Base-by-base conservation (phyloP, 176 grass and related monocot species). In the Musa troglodytarum region DNA sequence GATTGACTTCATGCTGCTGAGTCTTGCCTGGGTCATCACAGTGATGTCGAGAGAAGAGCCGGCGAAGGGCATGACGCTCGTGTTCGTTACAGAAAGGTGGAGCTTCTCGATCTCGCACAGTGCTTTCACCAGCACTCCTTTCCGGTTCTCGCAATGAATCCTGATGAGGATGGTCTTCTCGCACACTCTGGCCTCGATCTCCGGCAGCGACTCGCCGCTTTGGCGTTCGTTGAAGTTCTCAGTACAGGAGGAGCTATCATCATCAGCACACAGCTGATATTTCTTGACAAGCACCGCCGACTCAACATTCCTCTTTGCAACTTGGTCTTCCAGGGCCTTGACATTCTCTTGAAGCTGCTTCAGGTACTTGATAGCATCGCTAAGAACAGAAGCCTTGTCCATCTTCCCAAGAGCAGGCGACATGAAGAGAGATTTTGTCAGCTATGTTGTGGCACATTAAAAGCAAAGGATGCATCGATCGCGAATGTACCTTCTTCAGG, bases 311-410 rank as follows among this genome's bases (percentile, higher is more conserved):
- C 84, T 82, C 78, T 89, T 84, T 62, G 72, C 55, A 12, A 84
- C 78, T 68, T 84, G 90, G 1, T 84, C 84, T 75, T 98, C 90
- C 11, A 98, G 82, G 54, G 73, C 69, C 65, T 76, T 81, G 55
- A 98, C 82, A 78, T 93, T 87, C 10, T 98, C 90, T 73, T 98
- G 90, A 72, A 98, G 90, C 69, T 88, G 78, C 69, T 89, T 93
- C 62, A 98, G 82, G 78, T 98, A 93, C 69, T 98, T 98, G 72
- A 98, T 91, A 20, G 94, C 94, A 86, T 98, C 94, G 63, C 94
- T 82, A 13, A 98, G 86, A 68, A 98, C 94, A 0, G 94, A 91
- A 50, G 94, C 94, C 86, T 98, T 98, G 85, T 98, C 94, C 94
- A 98, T 93, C 94, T 96, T 65, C 69, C 58, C 11, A 43, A 25